Evolutionary conservation across 495 filamentous ascomycete species (phyloP).

Genomic region (Penicillium simplicissimum): DNA sequence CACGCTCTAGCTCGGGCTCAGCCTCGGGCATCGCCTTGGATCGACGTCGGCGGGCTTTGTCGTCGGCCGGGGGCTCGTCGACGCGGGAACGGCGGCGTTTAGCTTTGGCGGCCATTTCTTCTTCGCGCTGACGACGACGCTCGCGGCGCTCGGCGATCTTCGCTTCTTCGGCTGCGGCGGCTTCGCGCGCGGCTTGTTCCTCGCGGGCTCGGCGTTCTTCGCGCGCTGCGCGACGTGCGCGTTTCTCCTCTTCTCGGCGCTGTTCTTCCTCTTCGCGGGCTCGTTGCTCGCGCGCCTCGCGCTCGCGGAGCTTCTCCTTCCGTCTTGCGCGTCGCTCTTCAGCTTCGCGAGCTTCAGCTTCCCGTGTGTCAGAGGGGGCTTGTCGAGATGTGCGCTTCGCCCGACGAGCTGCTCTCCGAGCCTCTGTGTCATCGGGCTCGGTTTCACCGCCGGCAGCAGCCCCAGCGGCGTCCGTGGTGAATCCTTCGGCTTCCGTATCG

Average conservation of each 20-base stretch:
- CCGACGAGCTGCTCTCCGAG: slow-evolving; percentile 52
- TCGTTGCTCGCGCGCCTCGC: slow-evolving; percentile 42
- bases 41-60: slow-evolving; percentile 35
- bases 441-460: slow-evolving; percentile 35
- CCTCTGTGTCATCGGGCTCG: slow-evolving; percentile 54
- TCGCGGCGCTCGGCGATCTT: slow-evolving; percentile 44
- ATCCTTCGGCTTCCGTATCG: slow-evolving; percentile 49
- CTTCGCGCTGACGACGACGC: slow-evolving; percentile 40
- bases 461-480: slow-evolving; percentile 40
- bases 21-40: slow-evolving; percentile 28
- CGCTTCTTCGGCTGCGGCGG: slow-evolving; percentile 44
- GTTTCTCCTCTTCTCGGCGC: slow-evolving; percentile 46
- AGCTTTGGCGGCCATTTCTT: slow-evolving; percentile 37
- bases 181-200: slow-evolving; percentile 50
- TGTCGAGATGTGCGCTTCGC: slow-evolving; percentile 42
- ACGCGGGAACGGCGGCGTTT: slow-evolving; percentile 38
- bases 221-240: slow-evolving; percentile 47
- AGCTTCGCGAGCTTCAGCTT: slow-evolving; percentile 41
- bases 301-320: slow-evolving; percentile 43
- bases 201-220: slow-evolving; percentile 50
- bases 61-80: slow-evolving; percentile 30
- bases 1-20: slow-evolving; percentile 17
- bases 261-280: slow-evolving; percentile 53
- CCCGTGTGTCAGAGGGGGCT: slow-evolving; percentile 38
- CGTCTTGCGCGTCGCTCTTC: slow-evolving; percentile 47